A percentile compares a stretch with the other conserved stretches of the same genome.
Evolutionary conservation across 306 rosid species (phyloP).

Genomic region (Corylus heterophylla): DNA sequence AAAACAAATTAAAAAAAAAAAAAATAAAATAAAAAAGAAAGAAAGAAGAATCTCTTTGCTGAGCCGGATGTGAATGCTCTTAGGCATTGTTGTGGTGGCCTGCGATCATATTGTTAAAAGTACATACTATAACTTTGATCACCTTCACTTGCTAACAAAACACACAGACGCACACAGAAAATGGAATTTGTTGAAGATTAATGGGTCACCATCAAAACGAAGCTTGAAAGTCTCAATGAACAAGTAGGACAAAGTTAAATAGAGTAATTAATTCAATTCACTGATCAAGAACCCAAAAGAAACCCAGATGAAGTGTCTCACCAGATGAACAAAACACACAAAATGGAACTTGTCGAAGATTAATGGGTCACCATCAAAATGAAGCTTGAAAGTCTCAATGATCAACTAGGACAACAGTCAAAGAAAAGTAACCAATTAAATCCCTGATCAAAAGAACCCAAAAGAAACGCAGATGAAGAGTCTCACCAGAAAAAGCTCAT

Average conservation of each 20-base stretch:
- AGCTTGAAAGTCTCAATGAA: not conserved
- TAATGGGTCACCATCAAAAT: not conserved
- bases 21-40: too few species aligned
- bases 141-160: not conserved
- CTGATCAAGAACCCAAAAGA: not conserved
- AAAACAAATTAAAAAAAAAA: not conserved
- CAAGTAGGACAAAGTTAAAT: not conserved
- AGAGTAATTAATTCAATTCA: too few species aligned
- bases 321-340: not conserved
- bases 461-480: not conserved
- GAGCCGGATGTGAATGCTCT: too few species aligned
- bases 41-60: not conserved
- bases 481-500: conserved; percentile 1
- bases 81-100: not conserved
- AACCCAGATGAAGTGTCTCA: not conserved
- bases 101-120: not conserved
- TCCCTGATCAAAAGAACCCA: not conserved
- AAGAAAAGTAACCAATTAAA: too few species aligned
- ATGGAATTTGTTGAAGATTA: not conserved
- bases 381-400: not conserved
- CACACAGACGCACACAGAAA: not conserved
- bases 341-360: not conserved
- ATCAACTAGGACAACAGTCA: not conserved
- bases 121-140: not conserved
- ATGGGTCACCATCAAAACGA: not conserved